Conservation (phyloP, 306 rosid species). For the Quercus dentata region DNA sequence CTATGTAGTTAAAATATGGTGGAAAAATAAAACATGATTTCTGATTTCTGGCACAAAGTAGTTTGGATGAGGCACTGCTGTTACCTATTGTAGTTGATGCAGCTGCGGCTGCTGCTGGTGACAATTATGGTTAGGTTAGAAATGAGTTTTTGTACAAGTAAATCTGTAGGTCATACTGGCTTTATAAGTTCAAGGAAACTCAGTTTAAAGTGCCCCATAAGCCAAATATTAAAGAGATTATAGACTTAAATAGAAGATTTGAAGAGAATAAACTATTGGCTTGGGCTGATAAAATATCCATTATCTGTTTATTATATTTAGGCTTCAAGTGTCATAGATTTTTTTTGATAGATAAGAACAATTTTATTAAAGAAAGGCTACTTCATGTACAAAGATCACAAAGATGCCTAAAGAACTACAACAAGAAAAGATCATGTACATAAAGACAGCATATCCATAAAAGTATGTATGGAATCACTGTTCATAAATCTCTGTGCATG, state of each 20-base stretch:
- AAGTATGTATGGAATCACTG: no score
- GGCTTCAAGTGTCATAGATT: not conserved
- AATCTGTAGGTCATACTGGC: not conserved
- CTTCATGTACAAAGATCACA: no score
- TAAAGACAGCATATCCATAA: no score
- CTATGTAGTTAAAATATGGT: not conserved
- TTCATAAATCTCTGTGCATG: no score
- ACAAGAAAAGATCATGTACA: no score
- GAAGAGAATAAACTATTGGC: not conserved
- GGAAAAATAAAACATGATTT: not conserved
- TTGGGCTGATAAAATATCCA: not conserved
- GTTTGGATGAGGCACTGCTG: not conserved
- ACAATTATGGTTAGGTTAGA: constrained; percentile 4
- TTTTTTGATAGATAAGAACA: no score
- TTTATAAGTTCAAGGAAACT: not conserved
- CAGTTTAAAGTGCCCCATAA: not conserved
- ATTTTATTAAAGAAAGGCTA: not conserved
- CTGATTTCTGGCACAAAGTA: not conserved
- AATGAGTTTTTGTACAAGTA: not conserved
- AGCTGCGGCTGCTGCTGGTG: not conserved
- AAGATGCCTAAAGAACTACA: no score
- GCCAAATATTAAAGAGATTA: not conserved
- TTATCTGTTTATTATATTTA: not conserved
- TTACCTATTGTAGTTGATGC: not conserved
- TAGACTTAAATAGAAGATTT: not conserved